These are phyloP conservation scores for Sphenostylis stenocarpa DNA, from an alignment of 306 rosid species.

Conservation along the genomic window DNA sequence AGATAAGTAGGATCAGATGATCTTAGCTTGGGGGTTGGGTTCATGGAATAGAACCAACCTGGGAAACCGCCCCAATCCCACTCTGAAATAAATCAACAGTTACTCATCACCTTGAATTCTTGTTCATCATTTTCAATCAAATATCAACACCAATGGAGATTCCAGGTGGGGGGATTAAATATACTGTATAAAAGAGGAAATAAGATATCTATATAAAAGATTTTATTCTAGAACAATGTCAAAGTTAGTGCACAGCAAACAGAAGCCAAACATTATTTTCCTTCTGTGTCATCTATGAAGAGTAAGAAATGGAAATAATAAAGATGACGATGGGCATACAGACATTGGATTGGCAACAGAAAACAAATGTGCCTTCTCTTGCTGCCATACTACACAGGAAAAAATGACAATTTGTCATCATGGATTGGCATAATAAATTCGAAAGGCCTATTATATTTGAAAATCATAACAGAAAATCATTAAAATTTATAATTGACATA, in stretches of 20 bases:
- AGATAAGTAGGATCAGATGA: slow-evolving; percentile 82
- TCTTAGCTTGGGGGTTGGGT: slow-evolving; percentile 69
- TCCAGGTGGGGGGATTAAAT: background rate
- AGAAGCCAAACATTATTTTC: slow-evolving; percentile 10
- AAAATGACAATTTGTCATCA: background rate
- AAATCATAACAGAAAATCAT: background rate
- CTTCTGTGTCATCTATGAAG: background rate
- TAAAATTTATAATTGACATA: background rate
- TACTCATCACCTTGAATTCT: slow-evolving; percentile 21
- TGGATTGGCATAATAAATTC: background rate
- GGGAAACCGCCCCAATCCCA: slow-evolving; percentile 99
- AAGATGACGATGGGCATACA: background rate
- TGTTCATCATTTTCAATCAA: slow-evolving; percentile 23
- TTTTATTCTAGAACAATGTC: background rate
- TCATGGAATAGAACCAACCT: slow-evolving; percentile 71
- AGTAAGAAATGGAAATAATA: slow-evolving; percentile 20
- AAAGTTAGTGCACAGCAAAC: slow-evolving; percentile 16
- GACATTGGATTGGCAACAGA: slow-evolving; percentile 13
- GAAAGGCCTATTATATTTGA: background rate
- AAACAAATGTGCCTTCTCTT: background rate
- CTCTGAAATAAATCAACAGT: slow-evolving; percentile 59
- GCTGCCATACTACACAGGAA: background rate
- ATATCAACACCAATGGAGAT: slow-evolving; percentile 23
- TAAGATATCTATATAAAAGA: slow-evolving; percentile 11
- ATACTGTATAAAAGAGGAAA: background rate